Conservation (phyloP, 371 early-diverging fungal genomes). For the Rhizopus stolonifer region DNA sequence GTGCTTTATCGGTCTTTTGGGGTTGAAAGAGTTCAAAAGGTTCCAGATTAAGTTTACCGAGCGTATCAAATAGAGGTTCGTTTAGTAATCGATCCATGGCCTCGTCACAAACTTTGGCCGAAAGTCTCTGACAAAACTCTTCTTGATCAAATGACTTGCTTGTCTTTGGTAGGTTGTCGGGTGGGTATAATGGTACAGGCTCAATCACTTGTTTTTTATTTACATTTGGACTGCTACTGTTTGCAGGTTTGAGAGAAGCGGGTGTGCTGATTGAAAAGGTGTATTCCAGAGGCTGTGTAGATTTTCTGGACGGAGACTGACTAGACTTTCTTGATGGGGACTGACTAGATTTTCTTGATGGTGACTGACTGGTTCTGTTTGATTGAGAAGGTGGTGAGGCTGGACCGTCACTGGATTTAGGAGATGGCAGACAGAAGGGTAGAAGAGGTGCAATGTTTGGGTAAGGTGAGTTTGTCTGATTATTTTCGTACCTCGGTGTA, state of each 20-base stretch:
- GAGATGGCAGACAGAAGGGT: neutral
- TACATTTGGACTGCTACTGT: slow-evolving; percentile 4
- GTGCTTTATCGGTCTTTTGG: slow-evolving; percentile 2
- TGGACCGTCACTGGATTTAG: slow-evolving; percentile 5
- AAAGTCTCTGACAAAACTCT: slow-evolving; percentile 28
- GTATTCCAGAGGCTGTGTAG: slow-evolving; percentile 29
- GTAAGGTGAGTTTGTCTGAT: neutral
- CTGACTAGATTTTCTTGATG: slow-evolving; percentile 1
- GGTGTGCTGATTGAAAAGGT: slow-evolving; percentile 45
- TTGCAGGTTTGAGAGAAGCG: slow-evolving; percentile 28
- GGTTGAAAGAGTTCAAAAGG: slow-evolving; percentile 5
- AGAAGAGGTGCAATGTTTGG: slow-evolving; percentile 18
- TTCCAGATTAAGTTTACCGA: slow-evolving; percentile 30
- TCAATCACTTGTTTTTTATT: slow-evolving; percentile 17
- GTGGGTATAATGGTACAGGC: slow-evolving; percentile 22
- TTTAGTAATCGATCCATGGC: slow-evolving; percentile 32
- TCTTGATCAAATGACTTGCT: slow-evolving; percentile 13
- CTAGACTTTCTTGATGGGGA: neutral
- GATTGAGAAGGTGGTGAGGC: slow-evolving; percentile 1
- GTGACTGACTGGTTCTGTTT: neutral
- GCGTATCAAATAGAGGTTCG: slow-evolving; percentile 44
- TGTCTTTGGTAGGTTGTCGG: slow-evolving; percentile 1
- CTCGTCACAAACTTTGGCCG: slow-evolving; percentile 28
- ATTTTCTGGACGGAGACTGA: neutral
- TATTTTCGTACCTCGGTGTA: slow-evolving; percentile 21